A percentile compares a stretch with the other conserved stretches of the same genome.
Evolutionary conservation across 1,284 basidiomycete species (phyloP).

Genomic region (Boletus sp.): DNA sequence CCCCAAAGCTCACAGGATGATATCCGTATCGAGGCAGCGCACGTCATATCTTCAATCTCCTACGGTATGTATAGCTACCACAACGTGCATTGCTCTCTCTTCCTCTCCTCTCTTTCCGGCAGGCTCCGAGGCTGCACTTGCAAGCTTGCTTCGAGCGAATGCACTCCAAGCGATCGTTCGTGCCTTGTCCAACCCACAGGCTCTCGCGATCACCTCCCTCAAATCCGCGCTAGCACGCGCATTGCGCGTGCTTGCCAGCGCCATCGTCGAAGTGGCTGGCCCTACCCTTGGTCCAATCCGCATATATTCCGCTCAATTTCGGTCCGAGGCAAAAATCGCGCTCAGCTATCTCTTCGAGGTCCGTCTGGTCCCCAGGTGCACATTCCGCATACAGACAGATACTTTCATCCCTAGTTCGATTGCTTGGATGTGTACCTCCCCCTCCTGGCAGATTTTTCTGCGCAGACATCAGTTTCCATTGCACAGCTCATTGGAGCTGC

Average conservation of each 20-base stretch:
- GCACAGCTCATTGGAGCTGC: slow-evolving; percentile 55
- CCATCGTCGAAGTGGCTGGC: slow-evolving; percentile 60
- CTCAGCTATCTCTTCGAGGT: slow-evolving; percentile 60
- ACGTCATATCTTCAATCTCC: slow-evolving; percentile 67
- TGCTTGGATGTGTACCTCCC: slow-evolving; percentile 65
- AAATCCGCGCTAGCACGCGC: slow-evolving; percentile 58
- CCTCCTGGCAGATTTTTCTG: slow-evolving; percentile 44
- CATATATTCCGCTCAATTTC: slow-evolving; percentile 40
- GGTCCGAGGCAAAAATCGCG: slow-evolving; percentile 51
- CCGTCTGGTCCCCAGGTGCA: slow-evolving; percentile 23
- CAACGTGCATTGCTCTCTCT: background rate
- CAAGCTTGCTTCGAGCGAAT: slow-evolving; percentile 50
- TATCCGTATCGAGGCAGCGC: slow-evolving; percentile 65
- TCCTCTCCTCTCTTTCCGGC: background rate
- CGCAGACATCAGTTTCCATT: slow-evolving; percentile 43
- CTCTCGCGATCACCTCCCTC: slow-evolving; percentile 39
- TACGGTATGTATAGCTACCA: slow-evolving; percentile 41
- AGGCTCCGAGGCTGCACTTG: slow-evolving; percentile 61
- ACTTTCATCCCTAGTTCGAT: slow-evolving; percentile 40
- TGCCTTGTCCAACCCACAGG: slow-evolving; percentile 45
- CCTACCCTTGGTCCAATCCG: slow-evolving; percentile 64
- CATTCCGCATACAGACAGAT: background rate
- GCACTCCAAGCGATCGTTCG: slow-evolving; percentile 55
- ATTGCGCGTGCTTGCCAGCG: slow-evolving; percentile 52
- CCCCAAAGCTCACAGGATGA: slow-evolving; percentile 41